Evolutionary conservation across 2,329 filamentous ascomycete species (phyloP), one percentile per base, ranked within the genome.

Genomic region (Botrytis sinoallii): DNA sequence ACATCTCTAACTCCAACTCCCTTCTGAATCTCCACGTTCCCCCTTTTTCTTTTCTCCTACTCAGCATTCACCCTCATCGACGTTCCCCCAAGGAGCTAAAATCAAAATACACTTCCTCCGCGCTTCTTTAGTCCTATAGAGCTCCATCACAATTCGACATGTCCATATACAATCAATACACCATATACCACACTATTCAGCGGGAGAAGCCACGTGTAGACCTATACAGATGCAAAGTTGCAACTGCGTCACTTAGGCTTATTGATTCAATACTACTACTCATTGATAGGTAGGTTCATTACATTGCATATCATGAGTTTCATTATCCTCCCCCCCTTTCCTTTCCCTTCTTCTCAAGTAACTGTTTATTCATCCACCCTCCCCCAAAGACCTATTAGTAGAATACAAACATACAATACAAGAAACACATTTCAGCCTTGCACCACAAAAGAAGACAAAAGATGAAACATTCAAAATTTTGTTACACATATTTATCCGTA

Each of bases 401-500:
- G 38, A 25, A 38, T 48, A 42, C 44, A 67, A 14, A 52, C 16
- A 67, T 20, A 55, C 46, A 67, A 67, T 20, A 67, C 22, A 52
- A 22, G 25, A 20, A 35, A n/a, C n/a, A 57, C 5, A 68, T 57
- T 38, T 42, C 38, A 68, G 38, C 18, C 38, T 1, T 57, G 18
- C 38, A 57, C 22, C 29, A 68, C 5, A 29, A 42, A 1, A 40
- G 8, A n/a, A 42, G 4, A 63, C 60, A n/a, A 32, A 9, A 68
- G 48, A 68, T n/a, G 8, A 67, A 68, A 22, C 52, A 55, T 55
- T 55, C 65, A 40, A 57, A 38, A 32, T 68, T 57, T 57, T 68
- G 48, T 68, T 68, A 68, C 46, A 57, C 46, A 42, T 57, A 55
- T 68, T 48, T 57, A 68, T 68, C 48, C 48, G 66, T 42, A 42